A percentile compares a stretch with the other conserved stretches of the same genome.
Evolutionary conservation across 2,329 filamentous ascomycete species (phyloP).

Genomic region (Ceratocystis alfenasii): DNA sequence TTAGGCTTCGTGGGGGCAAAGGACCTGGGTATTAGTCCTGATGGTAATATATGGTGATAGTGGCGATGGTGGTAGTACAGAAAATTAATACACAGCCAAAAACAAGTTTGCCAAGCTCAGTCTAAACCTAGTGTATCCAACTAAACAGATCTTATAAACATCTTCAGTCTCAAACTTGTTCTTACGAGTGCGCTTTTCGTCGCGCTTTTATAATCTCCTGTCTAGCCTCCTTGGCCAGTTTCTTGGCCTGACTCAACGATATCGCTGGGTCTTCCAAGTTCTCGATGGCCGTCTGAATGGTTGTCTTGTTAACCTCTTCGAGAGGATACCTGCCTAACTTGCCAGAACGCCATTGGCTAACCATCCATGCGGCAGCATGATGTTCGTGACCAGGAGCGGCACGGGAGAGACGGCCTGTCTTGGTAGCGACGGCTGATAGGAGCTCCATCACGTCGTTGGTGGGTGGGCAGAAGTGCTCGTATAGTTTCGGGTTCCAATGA

Average conservation of each 20-base stretch:
- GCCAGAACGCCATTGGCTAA: slow-evolving; percentile 72
- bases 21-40: not conserved
- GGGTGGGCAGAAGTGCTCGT: slow-evolving; percentile 50
- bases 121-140: too few species aligned
- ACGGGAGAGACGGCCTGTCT: slow-evolving; percentile 63
- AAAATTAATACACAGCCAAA: not conserved
- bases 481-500: slow-evolving; percentile 47
- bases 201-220: slow-evolving; percentile 29
- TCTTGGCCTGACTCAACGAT: slow-evolving; percentile 59
- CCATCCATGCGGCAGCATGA: slow-evolving; percentile 63
- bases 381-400: slow-evolving; percentile 61
- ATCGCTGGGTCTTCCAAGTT: slow-evolving; percentile 37
- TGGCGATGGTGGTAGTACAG: not conserved
- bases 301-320: slow-evolving; percentile 57
- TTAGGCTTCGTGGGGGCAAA: not conserved
- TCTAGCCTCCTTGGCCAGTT: slow-evolving; percentile 49
- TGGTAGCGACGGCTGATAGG: slow-evolving; percentile 56
- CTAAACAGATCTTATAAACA: too few species aligned
- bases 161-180: not conserved
- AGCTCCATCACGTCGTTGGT: slow-evolving; percentile 76
- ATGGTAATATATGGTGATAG: not conserved
- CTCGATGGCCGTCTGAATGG: slow-evolving; percentile 39
- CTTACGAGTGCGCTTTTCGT: slow-evolving; percentile 19
- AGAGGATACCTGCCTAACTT: slow-evolving; percentile 64
- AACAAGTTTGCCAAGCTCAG: not conserved